Conservation (phyloP, 768 basidiomycete genomes). For the Kwoniella bestiolae region DNA sequence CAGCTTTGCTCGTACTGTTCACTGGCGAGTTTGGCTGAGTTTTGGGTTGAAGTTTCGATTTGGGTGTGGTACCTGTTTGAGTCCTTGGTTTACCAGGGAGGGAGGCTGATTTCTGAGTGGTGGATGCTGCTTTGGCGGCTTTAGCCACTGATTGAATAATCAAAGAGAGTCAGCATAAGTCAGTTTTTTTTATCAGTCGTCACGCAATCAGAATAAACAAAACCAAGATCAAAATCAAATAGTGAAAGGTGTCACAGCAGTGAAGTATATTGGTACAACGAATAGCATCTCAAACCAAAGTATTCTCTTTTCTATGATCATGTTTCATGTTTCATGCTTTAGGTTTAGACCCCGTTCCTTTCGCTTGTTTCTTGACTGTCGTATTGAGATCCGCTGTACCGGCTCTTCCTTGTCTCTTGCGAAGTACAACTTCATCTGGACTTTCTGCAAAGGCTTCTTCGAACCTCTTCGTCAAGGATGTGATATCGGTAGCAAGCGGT, state of each 20-base stretch:
- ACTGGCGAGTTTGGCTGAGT: slow-evolving; percentile 38
- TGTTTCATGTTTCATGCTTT: neutral
- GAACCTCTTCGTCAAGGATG: slow-evolving; percentile 30
- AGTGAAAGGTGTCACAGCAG: neutral
- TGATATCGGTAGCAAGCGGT: slow-evolving; percentile 30
- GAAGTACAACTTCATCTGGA: slow-evolving; percentile 80
- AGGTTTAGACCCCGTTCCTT: slow-evolving; percentile 20
- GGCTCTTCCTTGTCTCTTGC: slow-evolving; percentile 39
- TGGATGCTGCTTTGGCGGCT: slow-evolving; percentile 40
- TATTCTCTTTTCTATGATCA: slow-evolving; percentile 43
- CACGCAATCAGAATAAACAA: too few relatives aligned
- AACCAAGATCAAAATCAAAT: neutral
- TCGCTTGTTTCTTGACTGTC: slow-evolving; percentile 31
- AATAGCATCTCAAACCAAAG: slow-evolving; percentile 23
- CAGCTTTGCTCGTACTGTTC: slow-evolving; percentile 24
- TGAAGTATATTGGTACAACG: slow-evolving; percentile 13
- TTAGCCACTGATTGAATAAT: slow-evolving; percentile 26
- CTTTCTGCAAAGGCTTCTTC: slow-evolving; percentile 74
- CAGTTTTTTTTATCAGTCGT: slow-evolving; percentile 1
- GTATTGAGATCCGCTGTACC: slow-evolving; percentile 35
- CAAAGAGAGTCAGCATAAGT: slow-evolving; percentile 2
- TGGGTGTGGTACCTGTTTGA: slow-evolving; percentile 3
- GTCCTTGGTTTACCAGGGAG: slow-evolving; percentile 44
- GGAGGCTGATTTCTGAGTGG: slow-evolving; percentile 47
- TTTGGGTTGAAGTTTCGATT: slow-evolving; percentile 26